phyloP scores from a whole-genome alignment of 306 rosid species.

The Parietaria judaica region DNA sequence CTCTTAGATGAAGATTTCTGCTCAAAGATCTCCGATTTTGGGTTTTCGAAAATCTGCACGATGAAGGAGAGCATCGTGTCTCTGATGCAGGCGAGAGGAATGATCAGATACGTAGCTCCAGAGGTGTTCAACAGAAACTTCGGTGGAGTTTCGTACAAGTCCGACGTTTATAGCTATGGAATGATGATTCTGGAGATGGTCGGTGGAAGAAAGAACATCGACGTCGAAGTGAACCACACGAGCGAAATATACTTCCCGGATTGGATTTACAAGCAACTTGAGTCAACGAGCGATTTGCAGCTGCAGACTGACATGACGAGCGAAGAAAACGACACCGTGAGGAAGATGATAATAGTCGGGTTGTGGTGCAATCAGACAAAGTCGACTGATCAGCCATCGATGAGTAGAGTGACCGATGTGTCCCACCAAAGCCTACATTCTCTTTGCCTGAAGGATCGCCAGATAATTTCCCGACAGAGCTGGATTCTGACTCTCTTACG shows the following conservation, averaged over 20 bases:
- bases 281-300: constrained; percentile 10
- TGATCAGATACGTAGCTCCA: constrained; percentile 37
- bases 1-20: constrained; percentile 28
- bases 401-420: constrained; percentile 37
- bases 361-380: constrained; percentile 40
- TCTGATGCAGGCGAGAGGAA: constrained; percentile 29
- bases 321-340: constrained; percentile 24
- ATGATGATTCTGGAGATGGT: constrained; percentile 43
- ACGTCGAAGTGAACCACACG: neutral
- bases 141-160: constrained; percentile 37
- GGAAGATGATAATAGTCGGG: constrained; percentile 33
- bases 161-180: constrained; percentile 43
- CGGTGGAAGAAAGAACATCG: constrained; percentile 24
- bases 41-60: constrained; percentile 31
- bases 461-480: neutral
- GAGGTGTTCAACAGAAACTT: constrained; percentile 33
- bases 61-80: constrained; percentile 29
- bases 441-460: constrained; percentile 10
- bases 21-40: constrained; percentile 40
- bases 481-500: neutral
- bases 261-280: constrained; percentile 23
- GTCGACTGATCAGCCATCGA: constrained; percentile 33
- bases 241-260: constrained; percentile 31
- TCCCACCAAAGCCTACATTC: constrained; percentile 38
- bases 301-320: neutral